These are phyloP conservation scores for Pyrenochaeta sp. DNA, from an alignment of 2,329 filamentous ascomycete species.

Conservation along the genomic window DNA sequence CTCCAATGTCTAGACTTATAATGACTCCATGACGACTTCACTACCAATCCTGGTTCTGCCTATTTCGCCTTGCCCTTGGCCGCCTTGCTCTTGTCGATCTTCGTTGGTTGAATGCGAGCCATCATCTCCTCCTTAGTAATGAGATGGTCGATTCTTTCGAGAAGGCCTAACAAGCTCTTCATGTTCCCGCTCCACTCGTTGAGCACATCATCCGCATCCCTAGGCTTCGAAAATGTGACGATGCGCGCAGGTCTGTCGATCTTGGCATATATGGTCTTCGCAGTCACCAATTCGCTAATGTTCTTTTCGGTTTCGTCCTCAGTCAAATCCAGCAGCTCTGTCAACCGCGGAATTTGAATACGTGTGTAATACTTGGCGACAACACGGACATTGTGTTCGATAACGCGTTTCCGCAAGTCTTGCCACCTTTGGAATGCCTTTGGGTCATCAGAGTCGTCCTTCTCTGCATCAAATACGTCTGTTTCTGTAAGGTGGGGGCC, in stretches of 20 bases:
- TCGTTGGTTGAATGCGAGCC: slow-evolving; percentile 85
- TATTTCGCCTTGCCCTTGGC: slow-evolving; percentile 48
- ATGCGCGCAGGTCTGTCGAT: slow-evolving; percentile 93
- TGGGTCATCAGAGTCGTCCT: slow-evolving; percentile 72
- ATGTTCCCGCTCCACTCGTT: slow-evolving; percentile 99
- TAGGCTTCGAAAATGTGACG: slow-evolving; percentile 92
- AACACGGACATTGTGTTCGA: slow-evolving; percentile 98
- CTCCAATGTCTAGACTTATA: slow-evolving; percentile 44
- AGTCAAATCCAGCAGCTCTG: slow-evolving; percentile 86
- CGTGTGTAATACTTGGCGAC: slow-evolving; percentile 99
- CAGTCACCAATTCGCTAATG: slow-evolving; percentile 95
- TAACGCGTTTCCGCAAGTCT: slow-evolving; percentile 95
- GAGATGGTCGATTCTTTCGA: slow-evolving; percentile 94
- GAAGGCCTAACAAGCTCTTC: slow-evolving; percentile 85
- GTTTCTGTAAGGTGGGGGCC: slow-evolving; percentile 86
- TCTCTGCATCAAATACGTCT: slow-evolving; percentile 82
- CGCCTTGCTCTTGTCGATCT: slow-evolving; percentile 52
- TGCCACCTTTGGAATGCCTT: slow-evolving; percentile 90
- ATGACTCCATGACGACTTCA: slow-evolving; percentile 26
- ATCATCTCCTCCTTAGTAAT: slow-evolving; percentile 99
- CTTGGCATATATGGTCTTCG: slow-evolving; percentile 97
- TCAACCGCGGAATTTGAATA: slow-evolving; percentile 90
- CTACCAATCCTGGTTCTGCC: slow-evolving; percentile 12
- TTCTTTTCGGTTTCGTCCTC: slow-evolving; percentile 99
- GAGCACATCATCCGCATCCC: slow-evolving; percentile 92